Conservation (phyloP, 352 stramenopile species). For the Phytopythium litorale region DNA sequence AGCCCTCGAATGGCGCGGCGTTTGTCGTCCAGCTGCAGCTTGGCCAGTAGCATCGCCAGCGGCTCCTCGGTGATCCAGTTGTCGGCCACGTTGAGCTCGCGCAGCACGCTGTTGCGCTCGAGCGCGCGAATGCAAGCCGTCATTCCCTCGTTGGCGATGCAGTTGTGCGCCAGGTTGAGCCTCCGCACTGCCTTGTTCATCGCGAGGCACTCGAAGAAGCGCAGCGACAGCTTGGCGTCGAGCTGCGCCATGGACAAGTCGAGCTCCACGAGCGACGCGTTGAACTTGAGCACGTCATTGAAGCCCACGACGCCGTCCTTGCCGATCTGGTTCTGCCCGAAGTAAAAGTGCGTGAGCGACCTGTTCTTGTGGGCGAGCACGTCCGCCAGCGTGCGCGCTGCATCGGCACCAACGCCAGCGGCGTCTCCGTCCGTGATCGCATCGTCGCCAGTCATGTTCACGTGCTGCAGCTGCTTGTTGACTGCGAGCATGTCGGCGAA, state of each 20-base stretch:
- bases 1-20: slow-evolving; percentile 20
- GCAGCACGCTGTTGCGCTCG: slow-evolving; percentile 46
- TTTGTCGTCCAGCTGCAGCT: slow-evolving; percentile 24
- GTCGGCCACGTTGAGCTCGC: slow-evolving; percentile 67
- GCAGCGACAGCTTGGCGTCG: slow-evolving; percentile 45
- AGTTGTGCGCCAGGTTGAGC: slow-evolving; percentile 61
- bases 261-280: slow-evolving; percentile 39
- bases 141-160: slow-evolving; percentile 68
- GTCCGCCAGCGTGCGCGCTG: slow-evolving; percentile 37
- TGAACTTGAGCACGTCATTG: slow-evolving; percentile 50
- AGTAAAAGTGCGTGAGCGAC: slow-evolving; percentile 44
- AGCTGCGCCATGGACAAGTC: slow-evolving; percentile 62
- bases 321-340: slow-evolving; percentile 62
- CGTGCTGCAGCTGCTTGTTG: slow-evolving; percentile 46
- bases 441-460: slow-evolving; percentile 72
- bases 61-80: slow-evolving; percentile 79
- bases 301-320: slow-evolving; percentile 52
- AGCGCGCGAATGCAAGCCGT: slow-evolving; percentile 54
- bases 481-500: slow-evolving; percentile 59
- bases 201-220: slow-evolving; percentile 64
- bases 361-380: slow-evolving; percentile 41
- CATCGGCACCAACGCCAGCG: slow-evolving; percentile 41
- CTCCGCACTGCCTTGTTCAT: slow-evolving; percentile 53
- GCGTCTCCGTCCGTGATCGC: slow-evolving; percentile 40
- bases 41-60: slow-evolving; percentile 37